Percentiles rank a stretch among this genome's conserved stretches.
Evolutionary conservation across 257 asterid species (phyloP).

Genomic region (Plectranthus barbatus): DNA sequence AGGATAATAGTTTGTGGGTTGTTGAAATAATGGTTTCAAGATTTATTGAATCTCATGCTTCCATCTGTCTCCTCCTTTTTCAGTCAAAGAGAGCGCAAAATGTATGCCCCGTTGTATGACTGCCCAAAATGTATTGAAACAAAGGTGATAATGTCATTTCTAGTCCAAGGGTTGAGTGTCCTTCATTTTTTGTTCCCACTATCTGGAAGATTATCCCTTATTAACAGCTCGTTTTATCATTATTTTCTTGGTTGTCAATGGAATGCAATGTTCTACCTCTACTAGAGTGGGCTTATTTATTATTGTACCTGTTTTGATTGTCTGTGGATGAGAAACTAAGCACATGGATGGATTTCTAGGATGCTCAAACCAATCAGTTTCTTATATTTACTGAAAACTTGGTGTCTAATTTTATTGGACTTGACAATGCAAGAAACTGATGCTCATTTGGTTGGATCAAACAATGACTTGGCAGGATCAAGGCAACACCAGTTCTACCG

Average conservation of each 20-base stretch:
- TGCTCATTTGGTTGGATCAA: conserved; percentile 6
- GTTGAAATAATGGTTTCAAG: neutral
- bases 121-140: conserved; percentile 39
- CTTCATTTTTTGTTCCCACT: neutral
- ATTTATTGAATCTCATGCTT: conserved; percentile 9
- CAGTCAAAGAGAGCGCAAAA: conserved; percentile 39
- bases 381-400: neutral
- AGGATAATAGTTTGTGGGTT: neutral
- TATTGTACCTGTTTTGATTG: neutral
- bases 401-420: conserved; percentile 2
- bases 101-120: conserved; percentile 29
- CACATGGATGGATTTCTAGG: conserved; percentile 8
- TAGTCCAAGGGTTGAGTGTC: conserved; percentile 3
- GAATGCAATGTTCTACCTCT: neutral
- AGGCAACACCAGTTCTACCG: conserved; percentile 32
- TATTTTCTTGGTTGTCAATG: conserved; percentile 3
- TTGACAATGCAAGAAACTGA: conserved; percentile 14
- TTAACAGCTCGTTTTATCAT: neutral
- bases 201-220: neutral
- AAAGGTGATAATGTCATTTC: conserved; percentile 30
- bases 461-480: conserved; percentile 46
- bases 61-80: conserved; percentile 6
- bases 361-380: neutral
- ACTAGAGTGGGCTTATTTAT: neutral
- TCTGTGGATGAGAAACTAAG: conserved; percentile 14